Evolutionary conservation across 495 filamentous ascomycete species (phyloP).

Genomic region (Lichenothelia convexa): DNA sequence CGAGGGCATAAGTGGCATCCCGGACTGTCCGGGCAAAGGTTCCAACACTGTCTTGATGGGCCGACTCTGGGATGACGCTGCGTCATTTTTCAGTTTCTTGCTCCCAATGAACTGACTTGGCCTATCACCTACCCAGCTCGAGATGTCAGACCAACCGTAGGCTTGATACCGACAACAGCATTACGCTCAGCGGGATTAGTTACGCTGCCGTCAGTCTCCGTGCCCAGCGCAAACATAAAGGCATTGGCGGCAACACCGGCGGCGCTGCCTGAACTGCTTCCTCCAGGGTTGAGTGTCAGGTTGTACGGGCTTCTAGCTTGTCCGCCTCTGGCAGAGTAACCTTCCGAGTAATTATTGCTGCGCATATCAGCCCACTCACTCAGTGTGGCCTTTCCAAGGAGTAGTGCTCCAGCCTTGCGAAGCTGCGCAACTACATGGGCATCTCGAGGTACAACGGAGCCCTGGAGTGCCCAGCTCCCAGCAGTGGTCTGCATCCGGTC

Average conservation of each 20-base stretch:
- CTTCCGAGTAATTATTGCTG: conserved; percentile 50
- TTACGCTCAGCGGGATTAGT: conserved; percentile 55
- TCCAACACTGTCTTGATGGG: conserved; percentile 50
- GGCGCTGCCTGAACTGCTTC: conserved; percentile 43
- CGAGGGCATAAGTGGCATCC: conserved; percentile 46
- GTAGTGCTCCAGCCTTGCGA: conserved; percentile 44
- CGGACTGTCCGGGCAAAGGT: conserved; percentile 44
- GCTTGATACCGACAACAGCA: conserved; percentile 47
- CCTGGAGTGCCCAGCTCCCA: conserved; percentile 38
- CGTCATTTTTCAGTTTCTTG: not conserved
- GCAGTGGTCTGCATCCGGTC: conserved; percentile 25
- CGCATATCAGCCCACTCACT: conserved; percentile 63
- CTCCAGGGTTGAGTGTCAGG: conserved; percentile 48
- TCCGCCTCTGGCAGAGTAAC: conserved; percentile 46
- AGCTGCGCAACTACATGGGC: conserved; percentile 40
- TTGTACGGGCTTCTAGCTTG: conserved; percentile 51
- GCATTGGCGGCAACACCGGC: conserved; percentile 43
- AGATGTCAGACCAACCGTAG: conserved; percentile 45
- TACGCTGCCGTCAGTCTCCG: conserved; percentile 56
- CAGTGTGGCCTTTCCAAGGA: conserved; percentile 51
- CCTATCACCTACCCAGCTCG: conserved; percentile 25
- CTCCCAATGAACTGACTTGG: not conserved
- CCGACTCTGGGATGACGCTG: conserved; percentile 45
- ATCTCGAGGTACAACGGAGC: conserved; percentile 46
- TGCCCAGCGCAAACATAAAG: conserved; percentile 45